These are phyloP conservation scores for Glutinoglossum americanum DNA, from an alignment of 495 filamentous ascomycete genomes.

Conservation along the genomic window DNA sequence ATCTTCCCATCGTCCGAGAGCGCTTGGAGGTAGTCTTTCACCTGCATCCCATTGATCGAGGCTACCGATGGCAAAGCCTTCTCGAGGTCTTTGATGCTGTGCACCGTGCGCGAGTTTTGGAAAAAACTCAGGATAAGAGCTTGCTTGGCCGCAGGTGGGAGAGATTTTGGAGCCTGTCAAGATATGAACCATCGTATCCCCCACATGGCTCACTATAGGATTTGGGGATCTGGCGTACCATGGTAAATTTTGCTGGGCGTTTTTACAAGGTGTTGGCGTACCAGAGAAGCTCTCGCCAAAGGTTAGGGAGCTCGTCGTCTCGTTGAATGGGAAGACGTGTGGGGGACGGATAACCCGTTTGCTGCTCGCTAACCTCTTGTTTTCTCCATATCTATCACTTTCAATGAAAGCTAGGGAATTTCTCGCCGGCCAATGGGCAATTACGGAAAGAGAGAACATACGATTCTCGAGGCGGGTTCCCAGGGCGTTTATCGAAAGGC, in stretches of 20 bases:
- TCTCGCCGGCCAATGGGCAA: background rate
- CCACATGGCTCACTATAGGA: background rate
- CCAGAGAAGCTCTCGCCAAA: background rate
- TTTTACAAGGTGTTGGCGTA: background rate
- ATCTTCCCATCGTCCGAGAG: slow-evolving; percentile 43
- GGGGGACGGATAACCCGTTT: background rate
- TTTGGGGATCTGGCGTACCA: background rate
- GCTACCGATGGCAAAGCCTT: slow-evolving; percentile 44
- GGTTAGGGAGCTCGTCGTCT: background rate
- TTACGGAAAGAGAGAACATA: no score
- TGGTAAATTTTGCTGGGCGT: background rate
- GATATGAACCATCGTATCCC: background rate
- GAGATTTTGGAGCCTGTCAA: slow-evolving; percentile 37
- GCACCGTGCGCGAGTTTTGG: slow-evolving; percentile 37
- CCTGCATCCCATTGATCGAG: slow-evolving; percentile 45
- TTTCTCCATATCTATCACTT: background rate
- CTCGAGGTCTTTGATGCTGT: slow-evolving; percentile 57
- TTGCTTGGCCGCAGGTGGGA: slow-evolving; percentile 37
- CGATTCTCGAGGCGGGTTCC: no score
- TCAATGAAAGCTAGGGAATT: background rate
- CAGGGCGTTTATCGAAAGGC: no score
- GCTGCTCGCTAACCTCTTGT: background rate
- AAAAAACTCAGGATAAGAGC: slow-evolving; percentile 40
- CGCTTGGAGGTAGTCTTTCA: slow-evolving; percentile 46
- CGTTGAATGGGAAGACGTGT: background rate